These are phyloP conservation scores for Monosporascus ibericus DNA, from an alignment of 2,329 filamentous ascomycete species.

Conservation along the genomic window DNA sequence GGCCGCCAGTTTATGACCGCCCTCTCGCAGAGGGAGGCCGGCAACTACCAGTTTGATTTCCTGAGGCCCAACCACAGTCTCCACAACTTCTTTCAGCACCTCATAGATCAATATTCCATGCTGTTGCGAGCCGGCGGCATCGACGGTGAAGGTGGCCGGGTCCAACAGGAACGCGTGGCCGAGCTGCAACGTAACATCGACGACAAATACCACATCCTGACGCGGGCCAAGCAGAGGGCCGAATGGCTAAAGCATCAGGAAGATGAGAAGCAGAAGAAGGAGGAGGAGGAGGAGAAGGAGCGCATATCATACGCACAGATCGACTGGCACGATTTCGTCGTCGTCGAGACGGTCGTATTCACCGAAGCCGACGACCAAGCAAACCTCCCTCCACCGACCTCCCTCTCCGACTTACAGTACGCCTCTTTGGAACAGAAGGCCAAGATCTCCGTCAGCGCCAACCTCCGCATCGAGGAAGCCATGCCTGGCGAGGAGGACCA, in stretches of 20 bases:
- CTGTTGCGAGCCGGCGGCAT: slow-evolving; percentile 63
- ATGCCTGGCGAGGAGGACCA: slow-evolving; percentile 75
- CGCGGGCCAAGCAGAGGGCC: slow-evolving; percentile 75
- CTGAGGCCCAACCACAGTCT: slow-evolving; percentile 91
- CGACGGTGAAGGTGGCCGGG: slow-evolving; percentile 59
- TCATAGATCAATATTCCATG: slow-evolving; percentile 89
- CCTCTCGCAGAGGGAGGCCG: slow-evolving; percentile 78
- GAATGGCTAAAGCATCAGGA: slow-evolving; percentile 84
- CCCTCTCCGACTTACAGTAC: slow-evolving; percentile 85
- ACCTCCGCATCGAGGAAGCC: slow-evolving; percentile 87
- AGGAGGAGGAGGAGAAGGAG: slow-evolving; percentile 80
- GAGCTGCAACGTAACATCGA: slow-evolving; percentile 69
- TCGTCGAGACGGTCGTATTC: slow-evolving; percentile 92
- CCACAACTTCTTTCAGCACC: slow-evolving; percentile 88
- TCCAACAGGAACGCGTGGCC: slow-evolving; percentile 65
- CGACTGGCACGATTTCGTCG: slow-evolving; percentile 96
- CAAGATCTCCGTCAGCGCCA: slow-evolving; percentile 75
- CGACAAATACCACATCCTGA: slow-evolving; percentile 75
- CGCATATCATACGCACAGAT: slow-evolving; percentile 73
- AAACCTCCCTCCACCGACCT: slow-evolving; percentile 82
- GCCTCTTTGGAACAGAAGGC: slow-evolving; percentile 94
- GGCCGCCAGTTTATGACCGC: slow-evolving; percentile 88
- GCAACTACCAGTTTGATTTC: slow-evolving; percentile 95
- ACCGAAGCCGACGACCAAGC: slow-evolving; percentile 80
- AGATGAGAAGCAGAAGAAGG: slow-evolving; percentile 78